Percentiles rank a stretch among this genome's conserved stretches.
phyloP scores from a whole-genome alignment of 2,329 filamentous ascomycete species.

The Scytalidium lignicola region DNA sequence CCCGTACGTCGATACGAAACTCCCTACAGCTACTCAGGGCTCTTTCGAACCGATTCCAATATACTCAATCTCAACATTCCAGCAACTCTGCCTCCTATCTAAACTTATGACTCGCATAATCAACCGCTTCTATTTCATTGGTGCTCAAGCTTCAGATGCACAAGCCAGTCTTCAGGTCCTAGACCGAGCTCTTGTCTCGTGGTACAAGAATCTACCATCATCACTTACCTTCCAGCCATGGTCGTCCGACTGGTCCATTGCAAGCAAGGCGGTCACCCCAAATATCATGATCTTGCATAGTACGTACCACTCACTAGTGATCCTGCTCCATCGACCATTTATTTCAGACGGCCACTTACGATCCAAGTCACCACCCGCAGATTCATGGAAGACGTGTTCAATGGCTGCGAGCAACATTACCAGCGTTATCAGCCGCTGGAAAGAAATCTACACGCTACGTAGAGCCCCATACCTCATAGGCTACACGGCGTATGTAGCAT shows the following conservation, averaged over 20 bases:
- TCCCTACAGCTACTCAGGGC: slow-evolving; percentile 26
- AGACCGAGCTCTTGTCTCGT: slow-evolving; percentile 36
- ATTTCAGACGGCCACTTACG: slow-evolving; percentile 45
- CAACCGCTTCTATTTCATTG: slow-evolving; percentile 40
- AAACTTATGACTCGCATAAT: slow-evolving; percentile 38
- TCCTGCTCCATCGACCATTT: slow-evolving; percentile 50
- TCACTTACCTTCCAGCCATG: slow-evolving; percentile 32
- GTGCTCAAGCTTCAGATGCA: slow-evolving; percentile 31
- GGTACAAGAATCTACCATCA: slow-evolving; percentile 39
- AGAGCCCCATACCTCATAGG: slow-evolving; percentile 49
- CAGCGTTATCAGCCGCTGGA: slow-evolving; percentile 31
- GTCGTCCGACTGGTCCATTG: slow-evolving; percentile 8
- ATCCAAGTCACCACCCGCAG: slow-evolving; percentile 33
- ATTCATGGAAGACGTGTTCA: slow-evolving; percentile 40
- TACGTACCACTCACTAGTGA: slow-evolving; percentile 45
- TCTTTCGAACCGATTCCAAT: not conserved
- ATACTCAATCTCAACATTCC: slow-evolving; percentile 30
- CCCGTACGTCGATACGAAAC: slow-evolving; percentile 35
- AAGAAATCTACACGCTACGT: slow-evolving; percentile 38
- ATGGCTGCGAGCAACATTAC: slow-evolving; percentile 31
- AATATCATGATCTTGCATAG: slow-evolving; percentile 40
- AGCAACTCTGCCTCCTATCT: slow-evolving; percentile 39
- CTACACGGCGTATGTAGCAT: slow-evolving; percentile 47
- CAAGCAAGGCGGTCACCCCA: slow-evolving; percentile 34
- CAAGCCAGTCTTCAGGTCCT: slow-evolving; percentile 34